These are phyloP conservation scores for Corylus americana DNA, from an alignment of 306 rosid species.

Conservation along the genomic window DNA sequence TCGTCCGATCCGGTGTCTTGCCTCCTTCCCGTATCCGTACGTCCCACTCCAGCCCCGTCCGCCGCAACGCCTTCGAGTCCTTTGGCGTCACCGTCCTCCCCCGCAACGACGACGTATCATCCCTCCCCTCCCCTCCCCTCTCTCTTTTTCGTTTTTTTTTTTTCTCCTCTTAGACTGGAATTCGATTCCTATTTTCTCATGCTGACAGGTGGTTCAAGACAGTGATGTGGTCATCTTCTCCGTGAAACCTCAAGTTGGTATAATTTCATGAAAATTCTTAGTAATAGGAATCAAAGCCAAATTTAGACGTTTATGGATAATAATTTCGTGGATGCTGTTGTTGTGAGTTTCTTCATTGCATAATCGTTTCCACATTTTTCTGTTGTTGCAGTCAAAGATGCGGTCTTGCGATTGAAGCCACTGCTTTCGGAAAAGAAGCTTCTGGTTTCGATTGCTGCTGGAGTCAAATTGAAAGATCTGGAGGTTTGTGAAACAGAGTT, in stretches of 20 bases:
- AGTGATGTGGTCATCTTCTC: constrained; percentile 86
- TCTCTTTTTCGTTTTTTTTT: not conserved
- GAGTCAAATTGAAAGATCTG: constrained; percentile 84
- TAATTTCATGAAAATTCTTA: not conserved
- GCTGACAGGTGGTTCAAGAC: constrained; percentile 64
- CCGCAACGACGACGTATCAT: constrained; percentile 54
- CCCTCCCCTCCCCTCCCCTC: not conserved
- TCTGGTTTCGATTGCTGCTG: constrained; percentile 95
- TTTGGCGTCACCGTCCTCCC: constrained; percentile 49
- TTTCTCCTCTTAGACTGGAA: not conserved
- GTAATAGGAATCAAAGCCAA: not conserved
- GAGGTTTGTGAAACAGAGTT: constrained; percentile 46
- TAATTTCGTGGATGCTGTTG: not conserved
- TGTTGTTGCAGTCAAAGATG: constrained; percentile 64
- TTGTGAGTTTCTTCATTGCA: not conserved
- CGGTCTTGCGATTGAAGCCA: constrained; percentile 59
- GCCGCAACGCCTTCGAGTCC: constrained; percentile 53
- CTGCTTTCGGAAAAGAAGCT: constrained; percentile 71
- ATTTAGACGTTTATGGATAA: not conserved
- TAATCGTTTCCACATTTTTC: not conserved
- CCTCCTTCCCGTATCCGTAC: constrained; percentile 76
- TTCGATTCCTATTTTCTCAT: not conserved
- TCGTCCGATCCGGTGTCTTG: constrained; percentile 64
- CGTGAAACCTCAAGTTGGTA: constrained; percentile 91
- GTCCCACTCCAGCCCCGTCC: constrained; percentile 46